A percentile compares a stretch with the other conserved stretches of the same genome.
These are phyloP conservation scores for Coprinellus micaceus DNA, from an alignment of 768 basidiomycete genomes.

Conservation along the genomic window DNA sequence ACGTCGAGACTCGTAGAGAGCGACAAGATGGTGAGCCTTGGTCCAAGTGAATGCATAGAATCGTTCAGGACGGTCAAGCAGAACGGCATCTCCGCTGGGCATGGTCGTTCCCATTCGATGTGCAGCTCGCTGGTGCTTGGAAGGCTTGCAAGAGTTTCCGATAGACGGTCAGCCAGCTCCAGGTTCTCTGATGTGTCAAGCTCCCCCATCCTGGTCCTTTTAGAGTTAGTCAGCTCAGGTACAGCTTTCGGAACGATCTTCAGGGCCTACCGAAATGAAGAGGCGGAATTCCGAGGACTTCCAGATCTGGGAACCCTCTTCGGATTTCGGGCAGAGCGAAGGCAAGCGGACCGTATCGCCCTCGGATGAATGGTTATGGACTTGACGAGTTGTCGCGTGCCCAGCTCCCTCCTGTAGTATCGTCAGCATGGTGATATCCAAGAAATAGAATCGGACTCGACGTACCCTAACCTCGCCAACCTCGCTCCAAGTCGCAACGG, in stretches of 20 bases:
- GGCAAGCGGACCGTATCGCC: constrained; percentile 20
- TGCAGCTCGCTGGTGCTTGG: constrained; percentile 7
- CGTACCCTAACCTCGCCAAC: constrained; percentile 16
- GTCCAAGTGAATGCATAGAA: constrained; percentile 14
- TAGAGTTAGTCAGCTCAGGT: background rate
- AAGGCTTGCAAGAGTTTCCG: constrained; percentile 10
- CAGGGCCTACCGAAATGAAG: constrained; percentile 13
- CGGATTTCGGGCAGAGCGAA: constrained; percentile 11
- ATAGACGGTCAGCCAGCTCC: constrained; percentile 14
- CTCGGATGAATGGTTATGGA: constrained; percentile 18
- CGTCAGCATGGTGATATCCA: background rate
- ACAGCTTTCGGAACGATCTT: background rate
- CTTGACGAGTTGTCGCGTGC: constrained; percentile 13
- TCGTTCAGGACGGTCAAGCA: constrained; percentile 15
- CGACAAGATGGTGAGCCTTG: constrained; percentile 10
- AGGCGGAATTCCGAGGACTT: constrained; percentile 13
- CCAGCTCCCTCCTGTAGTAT: constrained; percentile 8
- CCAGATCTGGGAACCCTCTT: constrained; percentile 7
- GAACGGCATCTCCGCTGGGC: constrained; percentile 12
- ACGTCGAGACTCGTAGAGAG: constrained; percentile 10
- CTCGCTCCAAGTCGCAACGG: constrained; percentile 9
- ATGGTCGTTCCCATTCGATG: constrained; percentile 16
- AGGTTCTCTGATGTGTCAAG: constrained; percentile 13
- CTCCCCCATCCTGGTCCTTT: constrained; percentile 5
- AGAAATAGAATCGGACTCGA: background rate